phyloP scores from a whole-genome alignment of 23 red algal genomes.

The Gracilaria domingensis region DNA sequence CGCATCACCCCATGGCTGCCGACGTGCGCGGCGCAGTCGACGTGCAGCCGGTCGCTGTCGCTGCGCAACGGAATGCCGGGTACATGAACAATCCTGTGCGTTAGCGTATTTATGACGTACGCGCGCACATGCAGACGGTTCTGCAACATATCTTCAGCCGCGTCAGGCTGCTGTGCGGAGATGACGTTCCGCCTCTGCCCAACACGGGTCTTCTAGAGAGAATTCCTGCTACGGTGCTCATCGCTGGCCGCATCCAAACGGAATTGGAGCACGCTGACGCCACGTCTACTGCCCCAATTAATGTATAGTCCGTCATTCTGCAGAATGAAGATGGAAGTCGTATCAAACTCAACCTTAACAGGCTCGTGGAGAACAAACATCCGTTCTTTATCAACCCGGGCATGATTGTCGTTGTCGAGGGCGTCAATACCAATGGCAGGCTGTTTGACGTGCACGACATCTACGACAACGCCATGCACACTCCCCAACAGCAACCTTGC shows the following conservation, averaged over 20 bases:
- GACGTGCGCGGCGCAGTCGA: not conserved
- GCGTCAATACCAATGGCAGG: constrained; percentile 68
- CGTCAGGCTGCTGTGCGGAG: not conserved
- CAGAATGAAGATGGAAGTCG: constrained; percentile 62
- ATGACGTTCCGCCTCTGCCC: constrained; percentile 10
- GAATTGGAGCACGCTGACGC: constrained; percentile 48
- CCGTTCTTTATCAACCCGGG: constrained; percentile 58
- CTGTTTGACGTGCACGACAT: constrained; percentile 64
- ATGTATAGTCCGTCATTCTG: constrained; percentile 48
- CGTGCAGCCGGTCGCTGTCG: not conserved
- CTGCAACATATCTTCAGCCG: not conserved
- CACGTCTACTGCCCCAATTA: not conserved
- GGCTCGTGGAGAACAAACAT: constrained; percentile 6
- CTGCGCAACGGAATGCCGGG: not conserved
- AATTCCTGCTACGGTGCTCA: constrained; percentile 2
- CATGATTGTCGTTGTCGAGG: constrained; percentile 68
- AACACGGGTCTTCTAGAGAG: not conserved
- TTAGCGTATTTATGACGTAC: constrained; percentile 23
- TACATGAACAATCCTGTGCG: constrained; percentile 57
- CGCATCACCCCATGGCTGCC: not conserved
- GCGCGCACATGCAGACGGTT: not conserved
- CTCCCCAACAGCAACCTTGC: not conserved
- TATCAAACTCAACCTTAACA: constrained; percentile 51
- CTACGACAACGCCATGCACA: constrained; percentile 65
- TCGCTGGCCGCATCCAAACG: constrained; percentile 41